Percentiles rank a stretch among this genome's conserved stretches.
These are phyloP conservation scores for Leccinum ochraceum DNA, from an alignment of 768 basidiomycete genomes.

Conservation along the genomic window DNA sequence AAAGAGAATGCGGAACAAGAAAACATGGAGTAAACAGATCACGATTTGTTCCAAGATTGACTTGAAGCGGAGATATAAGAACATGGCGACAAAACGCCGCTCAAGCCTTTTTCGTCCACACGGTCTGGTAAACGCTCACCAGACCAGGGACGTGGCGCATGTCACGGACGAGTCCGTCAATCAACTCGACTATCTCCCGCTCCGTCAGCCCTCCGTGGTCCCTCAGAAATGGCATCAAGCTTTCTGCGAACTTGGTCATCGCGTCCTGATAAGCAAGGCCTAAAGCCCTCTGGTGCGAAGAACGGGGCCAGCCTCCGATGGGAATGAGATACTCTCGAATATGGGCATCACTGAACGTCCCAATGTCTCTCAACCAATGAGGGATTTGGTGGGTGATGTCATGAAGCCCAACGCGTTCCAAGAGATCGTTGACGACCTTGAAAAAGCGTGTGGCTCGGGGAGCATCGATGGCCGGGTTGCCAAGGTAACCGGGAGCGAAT, in stretches of 20 bases:
- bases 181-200: conserved; percentile 40
- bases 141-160: conserved; percentile 48
- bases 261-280: conserved; percentile 44
- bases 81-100: neutral
- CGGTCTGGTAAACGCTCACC: conserved; percentile 49
- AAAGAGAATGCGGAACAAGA: neutral
- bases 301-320: conserved; percentile 54
- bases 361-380: conserved; percentile 36
- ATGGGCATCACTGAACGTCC: conserved; percentile 44
- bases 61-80: neutral
- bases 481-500: conserved; percentile 38
- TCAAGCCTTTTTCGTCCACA: conserved; percentile 42
- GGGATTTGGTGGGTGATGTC: conserved; percentile 42
- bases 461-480: conserved; percentile 25
- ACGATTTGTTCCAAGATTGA: neutral
- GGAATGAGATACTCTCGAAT: conserved; percentile 44
- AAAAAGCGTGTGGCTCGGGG: conserved; percentile 35
- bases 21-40: neutral
- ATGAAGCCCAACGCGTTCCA: conserved; percentile 40
- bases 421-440: conserved; percentile 41
- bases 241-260: conserved; percentile 46
- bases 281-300: conserved; percentile 36
- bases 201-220: conserved; percentile 39
- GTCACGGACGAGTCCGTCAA: conserved; percentile 47
- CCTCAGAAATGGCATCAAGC: conserved; percentile 48